Evolutionary conservation across 352 stramenopile species (phyloP).

Genomic region (Aphanomyces euteiches): DNA sequence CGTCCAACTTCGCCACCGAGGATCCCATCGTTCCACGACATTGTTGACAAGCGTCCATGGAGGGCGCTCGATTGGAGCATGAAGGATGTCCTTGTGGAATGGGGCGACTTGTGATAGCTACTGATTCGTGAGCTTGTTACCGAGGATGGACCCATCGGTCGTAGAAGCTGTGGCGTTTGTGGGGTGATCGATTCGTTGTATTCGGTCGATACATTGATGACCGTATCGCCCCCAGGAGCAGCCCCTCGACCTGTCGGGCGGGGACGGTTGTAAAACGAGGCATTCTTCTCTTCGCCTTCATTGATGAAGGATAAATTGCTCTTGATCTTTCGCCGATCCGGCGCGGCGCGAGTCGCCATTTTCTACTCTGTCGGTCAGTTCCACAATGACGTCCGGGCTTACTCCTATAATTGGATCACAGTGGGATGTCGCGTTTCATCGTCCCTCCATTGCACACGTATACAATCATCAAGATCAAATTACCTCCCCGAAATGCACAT

Average conservation of each 20-base stretch:
- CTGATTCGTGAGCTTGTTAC: not conserved
- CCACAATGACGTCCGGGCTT: too few relatives aligned
- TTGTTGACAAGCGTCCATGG: constrained; percentile 45
- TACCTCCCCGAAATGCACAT: too few relatives aligned
- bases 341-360: not conserved
- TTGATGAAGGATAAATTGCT: constrained; percentile 30
- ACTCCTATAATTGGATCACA: too few relatives aligned
- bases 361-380: too few relatives aligned
- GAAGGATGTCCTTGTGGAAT: constrained; percentile 49
- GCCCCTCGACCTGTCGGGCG: not conserved
- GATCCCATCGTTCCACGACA: constrained; percentile 38
- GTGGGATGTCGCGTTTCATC: too few relatives aligned
- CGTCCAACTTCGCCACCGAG: constrained; percentile 49
- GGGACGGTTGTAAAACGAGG: not conserved
- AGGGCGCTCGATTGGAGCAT: constrained; percentile 68
- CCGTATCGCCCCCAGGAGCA: not conserved
- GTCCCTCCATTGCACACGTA: too few relatives aligned
- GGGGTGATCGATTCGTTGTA: constrained; percentile 17
- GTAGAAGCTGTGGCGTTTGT: not conserved
- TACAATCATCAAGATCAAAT: too few relatives aligned
- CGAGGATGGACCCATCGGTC: not conserved
- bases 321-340: not conserved
- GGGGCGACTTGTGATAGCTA: not conserved
- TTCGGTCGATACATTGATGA: constrained; percentile 3
- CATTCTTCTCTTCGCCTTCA: constrained; percentile 26